These are phyloP conservation scores for Chlamydomonas sp. DNA, from an alignment of 139 green algal genomes.

Conservation along the genomic window DNA sequence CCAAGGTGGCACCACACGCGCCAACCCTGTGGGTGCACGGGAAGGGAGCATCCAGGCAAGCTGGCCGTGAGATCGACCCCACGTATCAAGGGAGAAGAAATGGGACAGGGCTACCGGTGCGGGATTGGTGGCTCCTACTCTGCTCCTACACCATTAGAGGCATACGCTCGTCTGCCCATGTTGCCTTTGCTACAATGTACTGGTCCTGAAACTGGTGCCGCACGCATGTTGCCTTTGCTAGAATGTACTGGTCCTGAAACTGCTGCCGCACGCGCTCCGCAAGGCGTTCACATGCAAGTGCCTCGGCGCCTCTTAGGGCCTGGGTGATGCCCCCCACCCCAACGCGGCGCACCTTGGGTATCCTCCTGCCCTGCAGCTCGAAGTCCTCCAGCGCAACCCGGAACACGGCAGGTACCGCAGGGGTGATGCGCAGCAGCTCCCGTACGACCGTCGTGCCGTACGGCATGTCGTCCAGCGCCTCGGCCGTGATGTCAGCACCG, in stretches of 20 bases:
- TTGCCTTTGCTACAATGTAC: background rate
- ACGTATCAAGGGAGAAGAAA: background rate
- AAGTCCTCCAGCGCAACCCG: slow-evolving; percentile 10
- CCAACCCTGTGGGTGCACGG: slow-evolving; percentile 3
- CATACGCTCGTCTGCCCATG: too few species aligned
- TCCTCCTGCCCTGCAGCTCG: background rate
- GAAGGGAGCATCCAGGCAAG: background rate
- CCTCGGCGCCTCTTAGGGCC: background rate
- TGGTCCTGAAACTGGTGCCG: background rate
- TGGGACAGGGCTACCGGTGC: background rate
- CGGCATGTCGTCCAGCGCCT: slow-evolving; percentile 11
- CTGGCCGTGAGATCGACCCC: background rate
- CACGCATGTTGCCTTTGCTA: too few species aligned
- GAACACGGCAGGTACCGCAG: slow-evolving; percentile 23
- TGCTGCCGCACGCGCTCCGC: background rate
- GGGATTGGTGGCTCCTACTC: background rate
- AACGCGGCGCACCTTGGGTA: background rate
- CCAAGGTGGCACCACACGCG: slow-evolving; percentile 33
- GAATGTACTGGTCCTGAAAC: too few species aligned
- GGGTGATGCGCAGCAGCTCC: slow-evolving; percentile 29
- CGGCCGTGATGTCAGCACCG: background rate
- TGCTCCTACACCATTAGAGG: too few species aligned
- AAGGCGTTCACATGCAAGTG: background rate
- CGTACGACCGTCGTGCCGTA: background rate
- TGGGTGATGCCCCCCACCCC: background rate